Evolutionary conservation across 345 rosid genomes (phyloP).

Genomic region (Sonneratia alba): DNA sequence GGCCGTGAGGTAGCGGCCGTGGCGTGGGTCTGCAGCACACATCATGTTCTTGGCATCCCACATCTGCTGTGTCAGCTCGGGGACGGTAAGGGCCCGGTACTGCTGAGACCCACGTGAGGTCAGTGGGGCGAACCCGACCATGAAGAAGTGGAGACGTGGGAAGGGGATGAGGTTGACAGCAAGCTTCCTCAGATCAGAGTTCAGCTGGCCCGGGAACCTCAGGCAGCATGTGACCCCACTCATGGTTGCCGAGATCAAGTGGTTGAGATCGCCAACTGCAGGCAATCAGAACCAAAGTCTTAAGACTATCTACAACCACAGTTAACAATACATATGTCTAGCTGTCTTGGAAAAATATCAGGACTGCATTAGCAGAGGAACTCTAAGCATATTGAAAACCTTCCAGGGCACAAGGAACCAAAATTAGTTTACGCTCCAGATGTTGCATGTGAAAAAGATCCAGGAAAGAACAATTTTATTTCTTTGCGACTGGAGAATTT

Average conservation of each 20-base stretch:
- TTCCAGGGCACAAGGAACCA: background rate
- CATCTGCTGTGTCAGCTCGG: constrained; percentile 24
- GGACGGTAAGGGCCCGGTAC: constrained; percentile 21
- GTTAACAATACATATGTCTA: background rate
- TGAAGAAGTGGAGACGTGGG: constrained; percentile 27
- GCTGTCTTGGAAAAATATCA: constrained; percentile 1
- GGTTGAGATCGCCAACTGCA: constrained; percentile 27
- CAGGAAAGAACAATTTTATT: background rate
- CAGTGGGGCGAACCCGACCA: constrained; percentile 26
- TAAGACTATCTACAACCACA: background rate
- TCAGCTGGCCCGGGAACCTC: constrained; percentile 29
- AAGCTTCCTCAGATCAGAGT: constrained; percentile 28
- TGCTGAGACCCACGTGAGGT: constrained; percentile 23
- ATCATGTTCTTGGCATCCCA: constrained; percentile 26
- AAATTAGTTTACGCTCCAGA: background rate
- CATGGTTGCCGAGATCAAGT: constrained; percentile 30
- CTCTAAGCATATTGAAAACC: background rate
- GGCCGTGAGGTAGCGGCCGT: constrained; percentile 26
- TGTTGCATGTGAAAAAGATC: background rate
- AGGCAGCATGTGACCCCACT: constrained; percentile 33
- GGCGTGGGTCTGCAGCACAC: constrained; percentile 28
- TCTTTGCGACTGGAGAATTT: background rate
- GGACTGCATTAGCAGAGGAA: background rate
- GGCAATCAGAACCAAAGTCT: background rate
- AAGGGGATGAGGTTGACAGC: constrained; percentile 27